phyloP scores from a whole-genome alignment of 164 flowering plant species.

The Magnolia sinica region DNA sequence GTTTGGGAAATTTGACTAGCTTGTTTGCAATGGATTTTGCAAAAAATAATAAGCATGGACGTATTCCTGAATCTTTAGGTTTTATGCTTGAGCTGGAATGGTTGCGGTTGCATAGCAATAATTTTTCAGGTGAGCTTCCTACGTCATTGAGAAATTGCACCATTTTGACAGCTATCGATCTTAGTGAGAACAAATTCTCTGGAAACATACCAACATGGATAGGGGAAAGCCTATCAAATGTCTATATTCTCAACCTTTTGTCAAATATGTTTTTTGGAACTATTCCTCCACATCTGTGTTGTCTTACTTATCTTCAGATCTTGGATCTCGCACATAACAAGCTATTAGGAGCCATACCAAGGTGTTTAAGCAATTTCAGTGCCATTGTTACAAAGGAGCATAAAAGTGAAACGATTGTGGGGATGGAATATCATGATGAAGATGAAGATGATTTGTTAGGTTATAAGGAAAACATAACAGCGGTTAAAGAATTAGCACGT shows the following conservation, averaged over 20 bases:
- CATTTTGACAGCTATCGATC: background rate
- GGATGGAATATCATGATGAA: no score
- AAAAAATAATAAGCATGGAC: constrained; percentile 9
- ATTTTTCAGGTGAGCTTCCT: constrained; percentile 6
- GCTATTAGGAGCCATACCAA: background rate
- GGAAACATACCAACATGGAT: constrained; percentile 9
- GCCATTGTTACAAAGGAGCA: background rate
- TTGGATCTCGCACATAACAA: background rate
- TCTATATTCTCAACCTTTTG: background rate
- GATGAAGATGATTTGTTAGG: background rate
- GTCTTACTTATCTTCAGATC: background rate
- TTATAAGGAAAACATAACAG: background rate
- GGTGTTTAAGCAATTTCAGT: background rate
- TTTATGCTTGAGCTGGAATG: background rate
- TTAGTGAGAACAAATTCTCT: constrained; percentile 3
- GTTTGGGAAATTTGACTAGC: background rate
- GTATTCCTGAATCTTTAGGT: constrained; percentile 10
- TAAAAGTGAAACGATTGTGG: background rate
- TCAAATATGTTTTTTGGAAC: background rate
- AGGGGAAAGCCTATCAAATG: background rate
- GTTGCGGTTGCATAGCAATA: constrained; percentile 11
- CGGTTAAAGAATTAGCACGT: background rate
- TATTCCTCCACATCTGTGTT: background rate
- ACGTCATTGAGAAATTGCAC: constrained; percentile 11
- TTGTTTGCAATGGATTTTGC: background rate